phyloP scores from a whole-genome alignment of 495 filamentous ascomycete genomes.

The Neurospora terricola region DNA sequence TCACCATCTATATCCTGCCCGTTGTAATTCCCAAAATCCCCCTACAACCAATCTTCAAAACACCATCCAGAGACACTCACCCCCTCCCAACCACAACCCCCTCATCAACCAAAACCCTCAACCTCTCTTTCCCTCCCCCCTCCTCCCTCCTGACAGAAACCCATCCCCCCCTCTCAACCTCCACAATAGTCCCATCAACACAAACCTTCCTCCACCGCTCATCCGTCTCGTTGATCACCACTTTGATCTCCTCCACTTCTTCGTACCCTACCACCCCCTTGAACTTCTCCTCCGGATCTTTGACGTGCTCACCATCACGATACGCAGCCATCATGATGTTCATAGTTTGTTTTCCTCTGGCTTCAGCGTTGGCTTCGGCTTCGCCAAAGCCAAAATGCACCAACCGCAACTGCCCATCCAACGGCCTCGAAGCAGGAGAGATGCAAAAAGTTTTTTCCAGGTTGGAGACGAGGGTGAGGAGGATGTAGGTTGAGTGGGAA shows the following conservation, averaged over 20 bases:
- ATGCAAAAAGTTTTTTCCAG: constrained; percentile 74
- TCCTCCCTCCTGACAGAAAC: constrained; percentile 45
- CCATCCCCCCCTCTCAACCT: constrained; percentile 58
- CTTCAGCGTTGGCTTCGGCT: background rate
- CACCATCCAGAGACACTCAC: no score
- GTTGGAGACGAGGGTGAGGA: constrained; percentile 64
- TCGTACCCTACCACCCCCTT: constrained; percentile 51
- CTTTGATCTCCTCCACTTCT: constrained; percentile 48
- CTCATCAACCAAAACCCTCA: constrained; percentile 27
- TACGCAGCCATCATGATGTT: constrained; percentile 69
- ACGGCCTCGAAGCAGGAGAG: constrained; percentile 54
- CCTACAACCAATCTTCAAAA: no score
- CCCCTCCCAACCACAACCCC: background rate
- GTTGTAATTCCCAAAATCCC: background rate
- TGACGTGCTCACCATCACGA: constrained; percentile 56
- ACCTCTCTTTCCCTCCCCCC: constrained; percentile 4
- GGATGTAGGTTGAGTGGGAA: constrained; percentile 46
- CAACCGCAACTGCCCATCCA: constrained; percentile 57
- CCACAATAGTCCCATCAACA: constrained; percentile 78
- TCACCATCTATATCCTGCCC: background rate
- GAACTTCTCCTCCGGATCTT: constrained; percentile 15
- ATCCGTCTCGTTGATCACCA: constrained; percentile 55
- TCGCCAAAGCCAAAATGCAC: constrained; percentile 53
- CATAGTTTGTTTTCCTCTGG: constrained; percentile 51
- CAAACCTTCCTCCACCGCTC: constrained; percentile 73